A percentile compares a stretch with the other conserved stretches of the same genome.
phyloP scores from a whole-genome alignment of 2,329 filamentous ascomycete genomes.

The Botrytis aclada region DNA sequence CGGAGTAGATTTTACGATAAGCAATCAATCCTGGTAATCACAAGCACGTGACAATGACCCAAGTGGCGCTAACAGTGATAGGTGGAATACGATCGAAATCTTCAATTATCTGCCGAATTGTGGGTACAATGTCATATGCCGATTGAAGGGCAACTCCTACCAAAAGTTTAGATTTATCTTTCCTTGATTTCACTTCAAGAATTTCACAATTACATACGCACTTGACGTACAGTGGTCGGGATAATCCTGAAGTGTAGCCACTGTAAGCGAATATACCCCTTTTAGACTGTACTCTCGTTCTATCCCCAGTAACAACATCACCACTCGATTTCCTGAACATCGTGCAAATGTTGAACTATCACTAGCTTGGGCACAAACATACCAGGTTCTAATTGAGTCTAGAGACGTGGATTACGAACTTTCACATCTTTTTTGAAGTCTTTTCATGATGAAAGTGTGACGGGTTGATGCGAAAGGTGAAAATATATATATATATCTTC shows the following conservation, averaged over 20 bases:
- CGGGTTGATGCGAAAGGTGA: not conserved
- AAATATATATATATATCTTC: constrained; percentile 9
- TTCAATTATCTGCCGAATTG: not conserved
- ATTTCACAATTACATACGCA: not conserved
- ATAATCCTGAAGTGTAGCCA: not conserved
- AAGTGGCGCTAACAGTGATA: not conserved
- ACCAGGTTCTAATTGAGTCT: not conserved
- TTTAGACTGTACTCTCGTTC: not conserved
- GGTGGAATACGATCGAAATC: not conserved
- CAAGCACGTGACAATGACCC: no score
- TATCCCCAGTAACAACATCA: not conserved
- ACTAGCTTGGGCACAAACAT: not conserved
- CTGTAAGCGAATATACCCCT: constrained; percentile 15
- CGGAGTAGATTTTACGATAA: not conserved
- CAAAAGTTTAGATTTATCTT: not conserved
- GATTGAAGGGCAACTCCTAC: not conserved
- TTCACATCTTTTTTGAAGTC: not conserved
- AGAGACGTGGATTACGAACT: not conserved
- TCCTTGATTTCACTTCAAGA: not conserved
- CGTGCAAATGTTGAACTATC: not conserved
- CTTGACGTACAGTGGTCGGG: not conserved
- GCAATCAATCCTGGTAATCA: not conserved
- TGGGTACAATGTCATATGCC: not conserved
- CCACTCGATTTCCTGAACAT: not conserved
- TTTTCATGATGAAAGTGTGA: not conserved